phyloP scores from a whole-genome alignment of 2,329 filamentous ascomycete genomes.

The Fusarium hainanense region DNA sequence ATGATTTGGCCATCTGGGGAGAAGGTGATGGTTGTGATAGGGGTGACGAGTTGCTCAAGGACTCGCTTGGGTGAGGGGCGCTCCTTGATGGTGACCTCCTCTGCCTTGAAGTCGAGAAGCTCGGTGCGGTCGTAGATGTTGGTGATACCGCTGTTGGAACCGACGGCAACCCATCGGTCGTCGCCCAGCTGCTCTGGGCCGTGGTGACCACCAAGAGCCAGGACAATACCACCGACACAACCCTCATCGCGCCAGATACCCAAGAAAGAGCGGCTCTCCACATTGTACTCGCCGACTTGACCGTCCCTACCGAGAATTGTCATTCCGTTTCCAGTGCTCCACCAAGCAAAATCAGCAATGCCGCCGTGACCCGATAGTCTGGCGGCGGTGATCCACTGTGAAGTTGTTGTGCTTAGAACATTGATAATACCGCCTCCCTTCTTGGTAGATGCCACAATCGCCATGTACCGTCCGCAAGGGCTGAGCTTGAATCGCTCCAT shows the following conservation, averaged over 20 bases:
- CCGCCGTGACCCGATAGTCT: conserved; percentile 84
- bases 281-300: conserved; percentile 89
- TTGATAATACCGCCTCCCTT: conserved; percentile 93
- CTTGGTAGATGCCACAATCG: conserved; percentile 78
- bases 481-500: conserved; percentile 94
- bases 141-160: conserved; percentile 86
- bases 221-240: conserved; percentile 83
- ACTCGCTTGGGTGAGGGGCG: conserved; percentile 77
- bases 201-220: conserved; percentile 78
- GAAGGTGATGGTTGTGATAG: conserved; percentile 82
- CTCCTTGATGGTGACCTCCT: conserved; percentile 66
- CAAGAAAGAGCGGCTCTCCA: conserved; percentile 74
- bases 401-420: conserved; percentile 79
- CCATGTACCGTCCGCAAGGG: conserved; percentile 88
- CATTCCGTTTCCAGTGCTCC: conserved; percentile 84
- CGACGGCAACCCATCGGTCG: conserved; percentile 89
- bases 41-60: conserved; percentile 89
- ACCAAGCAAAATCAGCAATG: conserved; percentile 93
- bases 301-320: conserved; percentile 87
- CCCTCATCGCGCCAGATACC: conserved; percentile 92
- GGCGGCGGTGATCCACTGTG: conserved; percentile 88
- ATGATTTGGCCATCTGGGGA: conserved; percentile 90
- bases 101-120: conserved; percentile 61
- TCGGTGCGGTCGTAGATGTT: conserved; percentile 90
- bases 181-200: conserved; percentile 74